Conservation (phyloP, 176 grass and related monocot species). For the Oryza nivara region DNA sequence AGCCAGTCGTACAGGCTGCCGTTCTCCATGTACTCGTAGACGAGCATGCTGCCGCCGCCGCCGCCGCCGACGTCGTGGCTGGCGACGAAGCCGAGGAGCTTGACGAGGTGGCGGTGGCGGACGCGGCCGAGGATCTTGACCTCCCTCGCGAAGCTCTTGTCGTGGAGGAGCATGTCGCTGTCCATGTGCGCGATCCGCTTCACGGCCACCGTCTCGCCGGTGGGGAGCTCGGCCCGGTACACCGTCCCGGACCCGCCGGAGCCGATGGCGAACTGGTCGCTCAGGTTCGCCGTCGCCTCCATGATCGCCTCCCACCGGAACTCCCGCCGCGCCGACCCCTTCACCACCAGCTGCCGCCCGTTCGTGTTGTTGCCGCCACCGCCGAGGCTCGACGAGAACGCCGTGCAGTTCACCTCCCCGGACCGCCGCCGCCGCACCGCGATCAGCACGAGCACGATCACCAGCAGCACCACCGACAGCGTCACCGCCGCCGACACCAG, state of each 20-base stretch:
- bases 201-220: slow-evolving; percentile 88
- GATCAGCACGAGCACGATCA: slow-evolving; percentile 43
- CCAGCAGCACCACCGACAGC: slow-evolving; percentile 55
- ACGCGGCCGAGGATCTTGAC: slow-evolving; percentile 78
- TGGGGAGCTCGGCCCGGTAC: slow-evolving; percentile 71
- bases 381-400: slow-evolving; percentile 62
- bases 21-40: slow-evolving; percentile 99
- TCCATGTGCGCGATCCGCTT: slow-evolving; percentile 67
- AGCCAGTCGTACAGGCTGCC: slow-evolving; percentile 93
- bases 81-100: slow-evolving; percentile 79
- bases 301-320: slow-evolving; percentile 98
- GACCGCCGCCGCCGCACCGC: slow-evolving; percentile 34
- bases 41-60: slow-evolving; percentile 55
- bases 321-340: slow-evolving; percentile 67
- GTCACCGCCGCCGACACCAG: slow-evolving; percentile 74
- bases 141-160: slow-evolving; percentile 81
- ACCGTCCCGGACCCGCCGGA: slow-evolving; percentile 86
- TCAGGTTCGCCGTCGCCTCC: slow-evolving; percentile 84
- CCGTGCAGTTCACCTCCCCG: slow-evolving; percentile 67
- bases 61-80: slow-evolving; percentile 32
- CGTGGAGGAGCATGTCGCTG: slow-evolving; percentile 59
- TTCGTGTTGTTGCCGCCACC: slow-evolving; percentile 36
- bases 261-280: slow-evolving; percentile 79
- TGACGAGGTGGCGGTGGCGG: slow-evolving; percentile 91
- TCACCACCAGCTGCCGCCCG: slow-evolving; percentile 55